Conservation (phyloP, 805 yeast species). For the Candida sonorensis region DNA sequence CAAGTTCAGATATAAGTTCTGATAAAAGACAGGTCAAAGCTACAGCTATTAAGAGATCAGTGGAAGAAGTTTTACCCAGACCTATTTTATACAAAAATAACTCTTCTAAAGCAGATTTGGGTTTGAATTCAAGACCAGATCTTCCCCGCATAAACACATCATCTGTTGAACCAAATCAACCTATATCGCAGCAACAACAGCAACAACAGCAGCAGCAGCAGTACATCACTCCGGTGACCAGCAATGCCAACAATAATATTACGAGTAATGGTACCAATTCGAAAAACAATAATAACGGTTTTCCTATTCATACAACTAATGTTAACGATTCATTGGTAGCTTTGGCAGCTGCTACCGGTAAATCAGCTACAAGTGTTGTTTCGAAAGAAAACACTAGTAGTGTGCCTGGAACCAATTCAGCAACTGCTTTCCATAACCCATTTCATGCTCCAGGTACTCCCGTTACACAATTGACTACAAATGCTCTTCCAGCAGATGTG, state of each 20-base stretch:
- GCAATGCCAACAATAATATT: too few relatives aligned
- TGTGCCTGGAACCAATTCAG: too few relatives aligned
- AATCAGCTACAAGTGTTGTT: too few relatives aligned
- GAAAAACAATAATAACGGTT: too few relatives aligned
- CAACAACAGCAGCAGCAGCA: background rate
- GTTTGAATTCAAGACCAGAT: slow-evolving; percentile 6
- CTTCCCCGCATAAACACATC: slow-evolving; percentile 17
- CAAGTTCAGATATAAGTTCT: too few relatives aligned
- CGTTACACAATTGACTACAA: background rate
- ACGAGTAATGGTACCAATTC: too few relatives aligned
- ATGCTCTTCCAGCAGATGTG: background rate
- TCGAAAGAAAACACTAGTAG: too few relatives aligned
- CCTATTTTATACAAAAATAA: slow-evolving; percentile 15
- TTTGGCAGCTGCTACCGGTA: too few relatives aligned
- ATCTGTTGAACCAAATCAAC: background rate
- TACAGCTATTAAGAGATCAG: slow-evolving; percentile 1
- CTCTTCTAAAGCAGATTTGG: slow-evolving; percentile 7
- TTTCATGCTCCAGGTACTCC: background rate
- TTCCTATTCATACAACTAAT: too few relatives aligned
- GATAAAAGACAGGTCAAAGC: background rate
- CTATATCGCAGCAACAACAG: background rate
- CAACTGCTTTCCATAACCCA: too few relatives aligned
- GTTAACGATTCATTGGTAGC: too few relatives aligned
- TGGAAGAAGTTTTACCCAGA: slow-evolving; percentile 9
- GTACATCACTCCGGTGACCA: too few relatives aligned